Percentiles rank a stretch among this genome's conserved stretches.
Evolutionary conservation across 257 asterid genomes (phyloP).

Genomic region (Fraxinus anomala): DNA sequence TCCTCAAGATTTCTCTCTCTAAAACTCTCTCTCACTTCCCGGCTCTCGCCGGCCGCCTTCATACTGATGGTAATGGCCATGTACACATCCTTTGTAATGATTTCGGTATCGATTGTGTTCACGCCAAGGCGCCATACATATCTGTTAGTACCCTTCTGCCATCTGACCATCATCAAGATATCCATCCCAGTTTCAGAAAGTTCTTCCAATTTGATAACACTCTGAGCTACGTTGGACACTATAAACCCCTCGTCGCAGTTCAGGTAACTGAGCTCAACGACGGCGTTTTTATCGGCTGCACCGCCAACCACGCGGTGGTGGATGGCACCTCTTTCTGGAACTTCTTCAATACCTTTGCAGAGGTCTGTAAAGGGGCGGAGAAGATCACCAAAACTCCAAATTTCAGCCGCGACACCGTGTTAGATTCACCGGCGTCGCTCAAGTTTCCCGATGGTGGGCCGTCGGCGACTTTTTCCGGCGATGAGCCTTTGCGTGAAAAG

Average conservation of each 20-base stretch:
- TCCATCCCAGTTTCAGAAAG: constrained; percentile 51
- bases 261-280: constrained; percentile 80
- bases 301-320: constrained; percentile 82
- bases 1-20: constrained; percentile 70
- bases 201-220: constrained; percentile 74
- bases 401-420: constrained; percentile 65
- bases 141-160: constrained; percentile 35
- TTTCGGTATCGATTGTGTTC: constrained; percentile 66
- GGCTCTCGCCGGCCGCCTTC: constrained; percentile 79
- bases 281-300: constrained; percentile 76
- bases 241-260: constrained; percentile 59
- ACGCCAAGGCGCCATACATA: constrained; percentile 65
- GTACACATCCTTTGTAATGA: constrained; percentile 65
- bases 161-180: constrained; percentile 34
- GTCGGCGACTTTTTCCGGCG: constrained; percentile 71
- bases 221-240: constrained; percentile 82
- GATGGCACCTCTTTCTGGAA: constrained; percentile 98
- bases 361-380: constrained; percentile 55
- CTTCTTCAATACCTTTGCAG: constrained; percentile 82
- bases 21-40: constrained; percentile 73
- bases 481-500: constrained; percentile 73
- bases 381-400: constrained; percentile 52
- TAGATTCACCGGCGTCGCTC: constrained; percentile 68
- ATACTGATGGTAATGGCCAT: constrained; percentile 61
- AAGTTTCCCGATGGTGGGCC: constrained; percentile 77